phyloP scores from a whole-genome alignment of 495 filamentous ascomycete species.

The Penicillium herquei region DNA sequence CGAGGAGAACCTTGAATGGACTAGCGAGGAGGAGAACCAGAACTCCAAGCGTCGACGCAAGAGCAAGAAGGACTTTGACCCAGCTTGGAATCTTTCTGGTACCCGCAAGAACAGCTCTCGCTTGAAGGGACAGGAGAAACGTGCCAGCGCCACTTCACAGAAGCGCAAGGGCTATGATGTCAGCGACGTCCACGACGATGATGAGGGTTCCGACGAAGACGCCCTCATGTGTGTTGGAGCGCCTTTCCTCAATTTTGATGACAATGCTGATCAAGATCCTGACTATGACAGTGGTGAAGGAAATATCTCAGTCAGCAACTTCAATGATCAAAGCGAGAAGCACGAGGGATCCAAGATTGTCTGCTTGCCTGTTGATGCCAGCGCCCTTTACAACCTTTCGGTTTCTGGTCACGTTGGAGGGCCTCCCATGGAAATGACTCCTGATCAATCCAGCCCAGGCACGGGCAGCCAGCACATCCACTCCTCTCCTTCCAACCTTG shows the following conservation, averaged over 20 bases:
- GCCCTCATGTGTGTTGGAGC: constrained; percentile 9
- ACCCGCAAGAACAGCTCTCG: too few species aligned
- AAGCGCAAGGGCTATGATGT: not conserved
- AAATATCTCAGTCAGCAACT: not conserved
- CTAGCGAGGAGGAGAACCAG: not conserved
- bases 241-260: not conserved
- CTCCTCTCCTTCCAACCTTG: not conserved
- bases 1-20: not conserved
- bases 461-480: not conserved
- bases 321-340: too few species aligned
- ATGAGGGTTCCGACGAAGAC: not conserved
- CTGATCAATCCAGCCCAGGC: not conserved
- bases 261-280: not conserved
- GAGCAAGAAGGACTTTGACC: too few species aligned
- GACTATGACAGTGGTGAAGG: not conserved
- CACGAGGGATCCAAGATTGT: not conserved
- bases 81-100: too few species aligned
- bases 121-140: too few species aligned
- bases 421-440: not conserved
- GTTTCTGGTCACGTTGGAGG: not conserved
- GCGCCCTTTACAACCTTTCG: not conserved
- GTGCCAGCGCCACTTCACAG: not conserved
- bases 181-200: not conserved
- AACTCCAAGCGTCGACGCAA: too few species aligned
- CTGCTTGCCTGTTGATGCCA: not conserved